These are phyloP conservation scores for Rickenella mellea DNA, from an alignment of 768 basidiomycete genomes.

Conservation along the genomic window DNA sequence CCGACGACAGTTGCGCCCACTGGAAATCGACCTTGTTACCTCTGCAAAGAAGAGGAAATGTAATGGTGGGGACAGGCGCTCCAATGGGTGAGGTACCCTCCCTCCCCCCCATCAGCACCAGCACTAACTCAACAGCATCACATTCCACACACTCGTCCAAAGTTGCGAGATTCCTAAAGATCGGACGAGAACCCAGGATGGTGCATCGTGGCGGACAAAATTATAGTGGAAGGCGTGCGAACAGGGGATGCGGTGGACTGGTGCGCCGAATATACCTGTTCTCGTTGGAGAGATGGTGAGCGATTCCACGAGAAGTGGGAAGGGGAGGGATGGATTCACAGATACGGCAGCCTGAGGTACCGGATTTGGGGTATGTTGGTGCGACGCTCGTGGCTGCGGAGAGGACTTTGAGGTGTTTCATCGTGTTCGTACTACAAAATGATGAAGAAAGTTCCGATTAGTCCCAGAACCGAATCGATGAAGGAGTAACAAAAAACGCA, in stretches of 20 bases:
- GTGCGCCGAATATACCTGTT: conserved; percentile 69
- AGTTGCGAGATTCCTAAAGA: conserved; percentile 91
- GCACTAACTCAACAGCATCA: conserved; percentile 34
- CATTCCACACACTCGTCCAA: conserved; percentile 92
- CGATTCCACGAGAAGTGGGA: conserved; percentile 4
- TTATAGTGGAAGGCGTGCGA: conserved; percentile 96
- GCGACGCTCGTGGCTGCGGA: conserved; percentile 20
- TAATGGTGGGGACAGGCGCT: too few species aligned
- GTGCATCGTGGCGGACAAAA: conserved; percentile 87
- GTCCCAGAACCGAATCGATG: too few species aligned
- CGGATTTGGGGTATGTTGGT: conserved; percentile 19
- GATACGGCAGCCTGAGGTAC: conserved; percentile 85
- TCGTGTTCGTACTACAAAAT: conserved; percentile 47
- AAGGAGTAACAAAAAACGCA: conserved; percentile 26
- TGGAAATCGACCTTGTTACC: too few species aligned
- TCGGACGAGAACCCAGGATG: conserved; percentile 90
- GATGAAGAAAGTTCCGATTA: conserved; percentile 4
- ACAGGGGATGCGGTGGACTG: conserved; percentile 93
- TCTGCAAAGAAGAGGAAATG: too few species aligned
- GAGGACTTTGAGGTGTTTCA: conserved; percentile 75
- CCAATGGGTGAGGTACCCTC: too few species aligned
- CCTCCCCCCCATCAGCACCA: too few species aligned
- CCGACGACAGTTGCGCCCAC: too few species aligned
- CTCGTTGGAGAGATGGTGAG: too few species aligned
- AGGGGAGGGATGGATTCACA: conserved; percentile 41